A percentile compares a stretch with the other conserved stretches of the same genome.
These are phyloP conservation scores for Leucoagaricus sp. DNA, from an alignment of 1,284 basidiomycete species.

Conservation along the genomic window DNA sequence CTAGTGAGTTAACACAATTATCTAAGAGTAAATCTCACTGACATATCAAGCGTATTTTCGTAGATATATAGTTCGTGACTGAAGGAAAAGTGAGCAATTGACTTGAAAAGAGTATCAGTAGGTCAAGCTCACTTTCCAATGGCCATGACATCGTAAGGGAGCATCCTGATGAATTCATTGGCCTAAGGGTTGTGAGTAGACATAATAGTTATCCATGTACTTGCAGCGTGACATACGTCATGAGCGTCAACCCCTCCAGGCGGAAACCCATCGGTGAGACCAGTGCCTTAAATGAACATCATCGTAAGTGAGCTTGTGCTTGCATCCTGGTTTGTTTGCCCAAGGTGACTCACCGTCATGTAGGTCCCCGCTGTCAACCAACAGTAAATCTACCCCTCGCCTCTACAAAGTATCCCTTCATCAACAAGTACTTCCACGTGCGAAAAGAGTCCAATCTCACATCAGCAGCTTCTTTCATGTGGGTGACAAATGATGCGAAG, in stretches of 20 bases:
- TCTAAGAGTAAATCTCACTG: constrained; percentile 29
- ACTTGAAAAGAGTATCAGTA: no score
- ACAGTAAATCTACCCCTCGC: constrained; percentile 68
- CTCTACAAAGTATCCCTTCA: constrained; percentile 37
- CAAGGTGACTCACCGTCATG: constrained; percentile 63
- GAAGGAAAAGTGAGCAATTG: no score
- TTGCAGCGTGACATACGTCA: constrained; percentile 43
- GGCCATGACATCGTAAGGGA: constrained; percentile 83
- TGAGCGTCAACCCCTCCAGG: constrained; percentile 73
- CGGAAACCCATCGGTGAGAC: constrained; percentile 72
- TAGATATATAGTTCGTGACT: constrained; percentile 88
- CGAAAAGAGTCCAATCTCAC: constrained; percentile 26
- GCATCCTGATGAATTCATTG: constrained; percentile 70
- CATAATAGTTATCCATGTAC: constrained; percentile 8
- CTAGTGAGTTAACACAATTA: constrained; percentile 17
- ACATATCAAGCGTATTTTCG: constrained; percentile 75
- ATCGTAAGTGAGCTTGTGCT: background rate
- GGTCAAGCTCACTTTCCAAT: constrained; percentile 74
- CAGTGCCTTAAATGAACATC: constrained; percentile 54
- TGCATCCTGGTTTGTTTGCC: background rate
- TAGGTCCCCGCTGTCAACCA: constrained; percentile 77
- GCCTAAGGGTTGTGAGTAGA: constrained; percentile 37
- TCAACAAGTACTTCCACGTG: constrained; percentile 21
- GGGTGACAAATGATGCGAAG: constrained; percentile 78
- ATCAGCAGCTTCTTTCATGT: constrained; percentile 76